These are phyloP conservation scores for Suillus variegatus DNA, from an alignment of 768 basidiomycete species.

Conservation along the genomic window DNA sequence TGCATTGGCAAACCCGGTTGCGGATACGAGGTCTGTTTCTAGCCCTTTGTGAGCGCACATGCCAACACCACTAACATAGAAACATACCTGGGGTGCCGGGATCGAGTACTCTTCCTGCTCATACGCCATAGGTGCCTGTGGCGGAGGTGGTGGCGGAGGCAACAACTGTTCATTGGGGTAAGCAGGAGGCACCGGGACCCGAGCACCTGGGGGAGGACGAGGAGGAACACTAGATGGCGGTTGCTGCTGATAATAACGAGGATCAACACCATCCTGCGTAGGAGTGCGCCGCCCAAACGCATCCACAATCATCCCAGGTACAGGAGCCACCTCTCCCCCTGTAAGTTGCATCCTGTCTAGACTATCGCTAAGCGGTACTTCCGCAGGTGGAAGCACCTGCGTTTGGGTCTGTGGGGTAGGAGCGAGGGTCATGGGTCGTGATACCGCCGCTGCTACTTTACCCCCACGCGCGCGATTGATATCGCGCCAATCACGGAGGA, in stretches of 20 bases:
- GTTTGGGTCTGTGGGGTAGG: constrained; percentile 32
- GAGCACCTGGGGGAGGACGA: constrained; percentile 40
- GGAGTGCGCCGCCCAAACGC: constrained; percentile 27
- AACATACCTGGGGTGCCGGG: constrained; percentile 25
- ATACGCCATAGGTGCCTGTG: constrained; percentile 18
- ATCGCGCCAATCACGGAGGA: constrained; percentile 87
- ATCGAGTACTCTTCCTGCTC: constrained; percentile 30
- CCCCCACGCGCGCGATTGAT: constrained; percentile 76
- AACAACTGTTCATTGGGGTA: constrained; percentile 35
- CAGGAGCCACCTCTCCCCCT: constrained; percentile 38
- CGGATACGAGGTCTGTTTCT: constrained; percentile 24
- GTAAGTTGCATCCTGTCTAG: constrained; percentile 52
- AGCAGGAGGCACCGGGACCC: constrained; percentile 36
- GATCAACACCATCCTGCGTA: constrained; percentile 39
- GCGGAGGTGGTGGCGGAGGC: constrained; percentile 20
- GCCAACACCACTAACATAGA: neutral
- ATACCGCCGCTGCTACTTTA: constrained; percentile 41
- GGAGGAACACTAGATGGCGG: constrained; percentile 33
- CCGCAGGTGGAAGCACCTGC: constrained; percentile 33
- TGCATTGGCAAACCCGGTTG: constrained; percentile 25
- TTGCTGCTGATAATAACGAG: constrained; percentile 41
- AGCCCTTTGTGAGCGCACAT: constrained; percentile 11
- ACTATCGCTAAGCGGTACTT: constrained; percentile 33
- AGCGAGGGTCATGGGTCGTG: constrained; percentile 34
- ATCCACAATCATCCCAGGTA: constrained; percentile 21